Conservation (phyloP, 2,329 filamentous ascomycete species). For the Scedosporium minutisporum region DNA sequence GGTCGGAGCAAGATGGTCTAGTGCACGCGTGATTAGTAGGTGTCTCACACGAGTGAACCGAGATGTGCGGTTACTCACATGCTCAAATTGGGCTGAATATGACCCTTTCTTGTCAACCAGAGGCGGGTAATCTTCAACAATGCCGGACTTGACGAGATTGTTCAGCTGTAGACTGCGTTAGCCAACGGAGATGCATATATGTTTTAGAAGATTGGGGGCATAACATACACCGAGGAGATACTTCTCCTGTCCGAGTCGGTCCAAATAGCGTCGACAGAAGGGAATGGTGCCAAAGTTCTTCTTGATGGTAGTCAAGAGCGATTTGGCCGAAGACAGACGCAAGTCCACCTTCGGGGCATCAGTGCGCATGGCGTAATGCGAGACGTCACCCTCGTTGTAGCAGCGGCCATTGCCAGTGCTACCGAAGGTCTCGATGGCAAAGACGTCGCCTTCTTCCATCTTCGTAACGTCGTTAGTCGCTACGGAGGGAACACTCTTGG, state of each 20-base stretch:
- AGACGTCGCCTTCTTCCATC: constrained; percentile 96
- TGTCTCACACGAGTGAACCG: neutral
- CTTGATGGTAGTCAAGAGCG: constrained; percentile 77
- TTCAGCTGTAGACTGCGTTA: constrained; percentile 52
- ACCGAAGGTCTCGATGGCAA: constrained; percentile 93
- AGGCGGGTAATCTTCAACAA: constrained; percentile 85
- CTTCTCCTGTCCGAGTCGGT: constrained; percentile 88
- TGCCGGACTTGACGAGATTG: constrained; percentile 69
- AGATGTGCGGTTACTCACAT: constrained; percentile 47
- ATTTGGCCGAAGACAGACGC: constrained; percentile 72
- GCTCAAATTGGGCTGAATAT: constrained; percentile 89
- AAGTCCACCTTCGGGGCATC: constrained; percentile 70
- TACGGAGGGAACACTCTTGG: constrained; percentile 88
- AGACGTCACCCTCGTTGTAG: constrained; percentile 78
- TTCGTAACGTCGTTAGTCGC: constrained; percentile 81
- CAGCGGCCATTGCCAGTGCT: constrained; percentile 87
- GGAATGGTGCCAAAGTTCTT: constrained; percentile 94
- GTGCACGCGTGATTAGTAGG: constrained; percentile 9
- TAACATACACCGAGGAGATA: constrained; percentile 68
- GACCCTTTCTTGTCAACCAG: constrained; percentile 87
- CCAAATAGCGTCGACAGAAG: constrained; percentile 83
- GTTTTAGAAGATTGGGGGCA: neutral
- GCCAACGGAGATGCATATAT: constrained; percentile 7
- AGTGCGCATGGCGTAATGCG: constrained; percentile 70
- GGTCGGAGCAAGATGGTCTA: constrained; percentile 70